Evolutionary conservation across 306 rosid species (phyloP).

Genomic region (Vigna radiata): DNA sequence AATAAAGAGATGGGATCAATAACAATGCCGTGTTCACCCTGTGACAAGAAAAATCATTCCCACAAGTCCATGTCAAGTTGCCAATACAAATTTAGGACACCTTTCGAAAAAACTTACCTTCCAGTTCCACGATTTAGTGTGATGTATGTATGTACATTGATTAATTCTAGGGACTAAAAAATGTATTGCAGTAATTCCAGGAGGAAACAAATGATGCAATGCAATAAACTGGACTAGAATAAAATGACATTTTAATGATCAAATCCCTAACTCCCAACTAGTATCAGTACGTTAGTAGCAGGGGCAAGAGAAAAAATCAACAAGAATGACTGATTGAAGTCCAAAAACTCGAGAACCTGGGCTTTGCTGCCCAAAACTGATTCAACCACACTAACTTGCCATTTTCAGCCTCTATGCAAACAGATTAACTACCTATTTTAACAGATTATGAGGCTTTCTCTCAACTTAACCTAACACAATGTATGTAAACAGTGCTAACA

Average conservation of each 20-base stretch:
- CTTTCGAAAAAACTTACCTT: neutral
- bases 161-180: neutral
- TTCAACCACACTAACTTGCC: neutral
- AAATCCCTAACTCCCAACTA: neutral
- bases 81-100: neutral
- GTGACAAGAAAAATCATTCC: neutral
- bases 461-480: neutral
- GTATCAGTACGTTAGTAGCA: neutral
- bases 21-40: conserved; percentile 2
- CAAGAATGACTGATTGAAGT: neutral
- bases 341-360: neutral
- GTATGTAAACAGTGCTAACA: neutral
- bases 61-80: neutral
- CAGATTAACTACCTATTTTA: neutral
- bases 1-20: conserved; percentile 14
- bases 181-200: neutral
- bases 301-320: neutral
- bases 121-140: neutral
- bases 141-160: neutral
- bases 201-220: neutral
- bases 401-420: neutral
- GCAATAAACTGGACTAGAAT: neutral
- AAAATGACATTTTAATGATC: neutral
- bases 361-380: neutral
- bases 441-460: neutral